Percentiles rank a stretch among this genome's conserved stretches.
Evolutionary conservation across 192 early-diverging fungal species (phyloP).

Genomic region (Coemansia sp.): DNA sequence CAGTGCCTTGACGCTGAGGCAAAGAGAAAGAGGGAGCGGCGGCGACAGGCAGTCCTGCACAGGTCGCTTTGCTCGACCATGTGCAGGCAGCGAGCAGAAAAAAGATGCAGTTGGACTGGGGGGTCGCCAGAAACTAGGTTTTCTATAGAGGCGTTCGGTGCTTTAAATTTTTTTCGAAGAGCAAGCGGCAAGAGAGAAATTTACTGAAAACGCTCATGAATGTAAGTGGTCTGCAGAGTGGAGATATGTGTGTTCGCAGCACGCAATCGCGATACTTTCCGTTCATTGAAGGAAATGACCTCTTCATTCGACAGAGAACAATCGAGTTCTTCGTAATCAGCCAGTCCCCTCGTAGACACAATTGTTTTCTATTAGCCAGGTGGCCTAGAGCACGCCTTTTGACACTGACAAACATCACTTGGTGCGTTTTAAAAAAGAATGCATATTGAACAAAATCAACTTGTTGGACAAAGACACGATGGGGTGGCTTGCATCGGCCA

Average conservation of each 20-base stretch:
- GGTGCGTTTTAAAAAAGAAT: background rate
- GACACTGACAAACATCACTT: background rate
- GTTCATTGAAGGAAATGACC: background rate
- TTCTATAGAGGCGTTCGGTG: background rate
- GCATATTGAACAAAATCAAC: background rate
- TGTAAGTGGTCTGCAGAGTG: background rate
- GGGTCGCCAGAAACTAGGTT: background rate
- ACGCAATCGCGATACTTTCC: background rate
- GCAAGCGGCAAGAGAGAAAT: background rate
- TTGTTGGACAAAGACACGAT: background rate
- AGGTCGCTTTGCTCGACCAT: conserved; percentile 9
- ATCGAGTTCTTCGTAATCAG: background rate
- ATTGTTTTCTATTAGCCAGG: background rate
- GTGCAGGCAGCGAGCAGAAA: background rate
- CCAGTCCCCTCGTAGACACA: background rate
- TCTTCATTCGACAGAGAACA: background rate
- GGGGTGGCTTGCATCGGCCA: conserved; percentile 4
- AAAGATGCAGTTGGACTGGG: background rate
- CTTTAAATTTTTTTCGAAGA: background rate
- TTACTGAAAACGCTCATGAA: background rate
- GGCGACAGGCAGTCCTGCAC: conserved; percentile 2
- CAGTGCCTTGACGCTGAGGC: background rate
- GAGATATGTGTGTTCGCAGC: background rate
- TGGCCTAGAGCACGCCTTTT: background rate
- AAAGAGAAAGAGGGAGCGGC: conserved; percentile 2